Percentiles rank a stretch among this genome's conserved stretches.
Conservation (phyloP, 805 yeast genomes). For the Ogataea pini region DNA sequence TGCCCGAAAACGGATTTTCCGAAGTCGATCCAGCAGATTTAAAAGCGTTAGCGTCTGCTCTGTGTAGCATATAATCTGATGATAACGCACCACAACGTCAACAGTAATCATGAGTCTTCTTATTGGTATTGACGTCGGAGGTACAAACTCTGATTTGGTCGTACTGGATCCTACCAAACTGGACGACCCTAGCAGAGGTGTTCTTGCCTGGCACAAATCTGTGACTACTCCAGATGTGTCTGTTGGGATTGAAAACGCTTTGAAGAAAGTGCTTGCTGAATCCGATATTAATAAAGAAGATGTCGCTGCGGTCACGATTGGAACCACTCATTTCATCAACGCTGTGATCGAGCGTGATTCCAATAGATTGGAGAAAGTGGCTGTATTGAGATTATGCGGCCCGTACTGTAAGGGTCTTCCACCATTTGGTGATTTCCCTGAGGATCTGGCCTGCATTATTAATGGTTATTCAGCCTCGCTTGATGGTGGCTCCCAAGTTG, state of each 20-base stretch:
- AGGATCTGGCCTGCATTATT: conserved; percentile 35
- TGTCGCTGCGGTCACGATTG: conserved; percentile 44
- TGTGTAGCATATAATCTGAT: too few species aligned
- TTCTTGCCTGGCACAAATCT: conserved; percentile 43
- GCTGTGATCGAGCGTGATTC: conserved; percentile 47
- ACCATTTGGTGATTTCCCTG: conserved; percentile 47
- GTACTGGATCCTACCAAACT: conserved; percentile 38
- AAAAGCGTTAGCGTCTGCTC: background rate
- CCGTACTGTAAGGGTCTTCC: conserved; percentile 40
- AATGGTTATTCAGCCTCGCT: conserved; percentile 37
- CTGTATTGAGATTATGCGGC: conserved; percentile 44
- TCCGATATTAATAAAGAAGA: conserved; percentile 22
- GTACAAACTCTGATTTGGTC: conserved; percentile 51
- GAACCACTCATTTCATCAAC: conserved; percentile 51
- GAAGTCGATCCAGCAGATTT: background rate
- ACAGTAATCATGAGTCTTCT: conserved; percentile 12
- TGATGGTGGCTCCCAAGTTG: conserved; percentile 44
- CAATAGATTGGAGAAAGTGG: conserved; percentile 42
- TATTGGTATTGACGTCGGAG: conserved; percentile 53
- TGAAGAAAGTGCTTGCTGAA: conserved; percentile 32
- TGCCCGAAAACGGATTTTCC: conserved; percentile 1
- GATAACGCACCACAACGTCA: too few species aligned
- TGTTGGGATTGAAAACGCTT: conserved; percentile 40
- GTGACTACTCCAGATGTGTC: conserved; percentile 45
- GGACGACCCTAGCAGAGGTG: conserved; percentile 31